A percentile compares a stretch with the other conserved stretches of the same genome.
These are phyloP conservation scores for Cryptococcus neoformans DNA, from an alignment of 1,284 basidiomycete genomes.

Conservation along the genomic window DNA sequence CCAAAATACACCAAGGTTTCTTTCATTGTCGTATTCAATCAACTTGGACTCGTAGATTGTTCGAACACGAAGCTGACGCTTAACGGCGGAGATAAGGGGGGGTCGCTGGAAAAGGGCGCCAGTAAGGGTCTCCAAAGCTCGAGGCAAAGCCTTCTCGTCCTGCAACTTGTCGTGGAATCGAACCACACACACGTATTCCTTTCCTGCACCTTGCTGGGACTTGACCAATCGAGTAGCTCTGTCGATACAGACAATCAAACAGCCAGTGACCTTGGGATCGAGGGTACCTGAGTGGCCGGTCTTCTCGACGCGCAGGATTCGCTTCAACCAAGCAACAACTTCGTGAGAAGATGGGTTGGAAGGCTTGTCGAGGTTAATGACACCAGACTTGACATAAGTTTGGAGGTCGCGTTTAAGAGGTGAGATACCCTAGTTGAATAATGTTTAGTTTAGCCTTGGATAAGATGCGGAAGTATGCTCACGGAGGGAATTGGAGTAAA, in stretches of 20 bases:
- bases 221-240: constrained; percentile 99
- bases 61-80: constrained; percentile 95
- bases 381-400: constrained; percentile 93
- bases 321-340: constrained; percentile 97
- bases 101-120: constrained; percentile 99
- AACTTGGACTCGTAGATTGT: constrained; percentile 97
- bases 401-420: constrained; percentile 91
- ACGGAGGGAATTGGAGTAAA: constrained; percentile 90
- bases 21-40: constrained; percentile 96
- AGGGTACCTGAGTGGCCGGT: constrained; percentile 75
- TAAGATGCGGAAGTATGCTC: constrained; percentile 4
- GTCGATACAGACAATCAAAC: constrained; percentile 98
- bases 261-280: constrained; percentile 99
- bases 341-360: constrained; percentile 99
- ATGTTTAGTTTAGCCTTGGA: neutral
- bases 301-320: constrained; percentile 95
- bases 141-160: constrained; percentile 79
- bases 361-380: constrained; percentile 99
- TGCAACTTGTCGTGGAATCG: constrained; percentile 82
- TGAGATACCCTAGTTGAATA: constrained; percentile 61
- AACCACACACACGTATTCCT: constrained; percentile 97
- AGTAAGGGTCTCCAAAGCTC: constrained; percentile 93
- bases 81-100: constrained; percentile 98
- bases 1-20: constrained; percentile 97
- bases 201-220: constrained; percentile 70